Evolutionary conservation across 805 yeast genomes (phyloP).

Genomic region (Candida ficus): DNA sequence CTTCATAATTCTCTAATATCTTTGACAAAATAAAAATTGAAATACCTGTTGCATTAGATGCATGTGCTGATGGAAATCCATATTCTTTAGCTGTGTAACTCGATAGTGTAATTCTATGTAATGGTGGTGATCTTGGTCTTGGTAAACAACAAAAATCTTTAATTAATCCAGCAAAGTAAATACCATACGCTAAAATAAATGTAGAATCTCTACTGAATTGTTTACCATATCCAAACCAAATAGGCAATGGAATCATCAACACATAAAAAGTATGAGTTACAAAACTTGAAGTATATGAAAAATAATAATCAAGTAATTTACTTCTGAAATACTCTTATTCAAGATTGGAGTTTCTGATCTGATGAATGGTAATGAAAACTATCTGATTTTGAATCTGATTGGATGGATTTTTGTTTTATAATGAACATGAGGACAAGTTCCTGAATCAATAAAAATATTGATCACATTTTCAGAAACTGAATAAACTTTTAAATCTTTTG

Average conservation of each 20-base stretch:
- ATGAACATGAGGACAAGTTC: slow-evolving; percentile 61
- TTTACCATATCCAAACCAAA: slow-evolving; percentile 67
- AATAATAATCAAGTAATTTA: slow-evolving; percentile 60
- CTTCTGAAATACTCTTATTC: slow-evolving; percentile 41
- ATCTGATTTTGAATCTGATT: slow-evolving; percentile 49
- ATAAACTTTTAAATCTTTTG: too few species aligned
- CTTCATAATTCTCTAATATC: slow-evolving; percentile 12
- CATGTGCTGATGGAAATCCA: slow-evolving; percentile 91
- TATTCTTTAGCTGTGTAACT: slow-evolving; percentile 90
- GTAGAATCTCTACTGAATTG: slow-evolving; percentile 66
- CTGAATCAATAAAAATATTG: slow-evolving; percentile 69
- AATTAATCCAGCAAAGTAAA: slow-evolving; percentile 63
- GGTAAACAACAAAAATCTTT: slow-evolving; percentile 90
- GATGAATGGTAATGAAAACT: slow-evolving; percentile 47
- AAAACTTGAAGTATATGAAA: slow-evolving; percentile 81
- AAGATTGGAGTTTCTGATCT: slow-evolving; percentile 60
- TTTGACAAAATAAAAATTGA: slow-evolving; percentile 42
- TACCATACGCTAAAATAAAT: slow-evolving; percentile 54
- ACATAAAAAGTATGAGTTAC: slow-evolving; percentile 96
- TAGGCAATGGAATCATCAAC: slow-evolving; percentile 75
- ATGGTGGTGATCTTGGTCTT: slow-evolving; percentile 87
- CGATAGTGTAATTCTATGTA: slow-evolving; percentile 83
- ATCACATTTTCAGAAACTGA: too few species aligned
- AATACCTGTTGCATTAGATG: slow-evolving; percentile 91
- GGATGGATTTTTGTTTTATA: slow-evolving; percentile 57